Evolutionary conservation across 805 yeast genomes (phyloP), one percentile per base, ranked within the genome.

Genomic region (Hanseniaspora mollemarum): DNA sequence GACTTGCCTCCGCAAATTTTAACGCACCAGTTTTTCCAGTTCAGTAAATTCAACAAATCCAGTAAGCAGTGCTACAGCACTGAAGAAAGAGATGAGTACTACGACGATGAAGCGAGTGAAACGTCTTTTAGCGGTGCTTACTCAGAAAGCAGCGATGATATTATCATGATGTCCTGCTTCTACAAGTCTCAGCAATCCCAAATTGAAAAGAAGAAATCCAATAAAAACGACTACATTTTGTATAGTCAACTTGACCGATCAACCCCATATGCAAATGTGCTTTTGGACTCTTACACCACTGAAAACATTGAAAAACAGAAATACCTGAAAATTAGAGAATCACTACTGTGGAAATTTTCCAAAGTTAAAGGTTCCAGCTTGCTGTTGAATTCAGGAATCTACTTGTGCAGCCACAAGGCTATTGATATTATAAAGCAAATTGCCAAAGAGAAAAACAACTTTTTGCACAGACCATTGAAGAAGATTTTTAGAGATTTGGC

Each of bases 1-100:
- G 90, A 88, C 62, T 70, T 90, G 35, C 95, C 95, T 3, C 95
- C 97, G 10, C 90, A 85, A 59, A 81, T 82, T 18, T 72, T 92
- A 29, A 78, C 87, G 41, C 95, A 90, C 60, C 83, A 82, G 46
- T 88, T 81, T 63, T 72, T 96, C 59, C 80, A 80, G 56, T 78
- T 80, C 59, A 77, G 75, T 21, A 81, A 76, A 37, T 48, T 40
- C 15, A 33, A 32, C 86, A n/a, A 63, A 86, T 13, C 25, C 18
- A 35, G 18, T 19, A 36, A 86, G 65, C 69, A 75, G 31, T 74
- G 85, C 56, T n/a, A 35, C 7, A 19, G 8, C 18, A 35, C 25
- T 25, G 40, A 35, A 9, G 39, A 35, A 19, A 16, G 8, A 3
- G 35, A 37, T 37, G 25, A 37, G 29, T 39, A 18, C 22, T 36